Conservation (phyloP, 2,329 filamentous ascomycete genomes). For the Scedosporium minutisporum region DNA sequence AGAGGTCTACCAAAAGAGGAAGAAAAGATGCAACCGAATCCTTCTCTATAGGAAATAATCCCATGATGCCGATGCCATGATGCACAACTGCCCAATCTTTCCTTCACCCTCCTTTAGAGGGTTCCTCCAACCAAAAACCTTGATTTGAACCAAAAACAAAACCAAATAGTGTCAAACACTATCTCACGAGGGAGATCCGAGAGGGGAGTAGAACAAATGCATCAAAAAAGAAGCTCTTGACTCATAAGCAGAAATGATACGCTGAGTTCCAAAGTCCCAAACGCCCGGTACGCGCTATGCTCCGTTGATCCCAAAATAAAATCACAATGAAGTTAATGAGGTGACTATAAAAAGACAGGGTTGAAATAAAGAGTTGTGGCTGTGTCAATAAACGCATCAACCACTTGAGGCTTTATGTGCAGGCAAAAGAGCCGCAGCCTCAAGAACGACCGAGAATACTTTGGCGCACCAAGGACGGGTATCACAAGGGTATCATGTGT, state of each 20-base stretch:
- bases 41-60: not conserved
- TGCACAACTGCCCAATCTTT: not conserved
- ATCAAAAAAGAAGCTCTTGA: not conserved
- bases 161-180: not conserved
- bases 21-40: not conserved
- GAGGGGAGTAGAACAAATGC: not conserved
- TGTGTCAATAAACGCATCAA: not conserved
- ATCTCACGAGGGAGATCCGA: not conserved
- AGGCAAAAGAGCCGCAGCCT: not conserved
- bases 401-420: not conserved
- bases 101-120: not conserved
- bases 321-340: not conserved
- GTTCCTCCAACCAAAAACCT: not conserved
- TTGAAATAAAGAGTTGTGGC: conserved; percentile 12
- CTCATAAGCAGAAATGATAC: not conserved
- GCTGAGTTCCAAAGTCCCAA: not conserved
- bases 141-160: too few species aligned
- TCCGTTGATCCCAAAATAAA: not conserved
- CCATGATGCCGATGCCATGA: not conserved
- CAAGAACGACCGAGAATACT: not conserved
- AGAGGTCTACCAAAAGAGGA: not conserved
- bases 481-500: conserved; percentile 19
- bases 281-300: conserved; percentile 3
- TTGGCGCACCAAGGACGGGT: conserved; percentile 12
- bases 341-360: conserved; percentile 12